Percentiles rank a stretch among this genome's conserved stretches.
These are phyloP conservation scores for Pezicula radicicola DNA, from an alignment of 2,329 filamentous ascomycete species.

Conservation along the genomic window DNA sequence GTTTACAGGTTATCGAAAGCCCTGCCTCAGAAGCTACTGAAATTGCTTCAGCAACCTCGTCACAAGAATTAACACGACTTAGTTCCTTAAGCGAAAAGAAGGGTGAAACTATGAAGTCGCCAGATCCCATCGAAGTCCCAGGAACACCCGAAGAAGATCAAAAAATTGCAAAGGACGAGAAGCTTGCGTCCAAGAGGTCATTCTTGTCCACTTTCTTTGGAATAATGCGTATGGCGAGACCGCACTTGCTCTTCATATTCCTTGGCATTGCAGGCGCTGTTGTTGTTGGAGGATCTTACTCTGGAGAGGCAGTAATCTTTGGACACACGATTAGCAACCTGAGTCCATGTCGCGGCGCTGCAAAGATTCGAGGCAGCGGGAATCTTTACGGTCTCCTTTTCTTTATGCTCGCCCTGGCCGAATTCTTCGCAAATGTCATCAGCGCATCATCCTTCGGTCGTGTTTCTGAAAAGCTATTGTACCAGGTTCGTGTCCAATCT, in stretches of 20 bases:
- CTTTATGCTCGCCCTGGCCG: constrained; percentile 51
- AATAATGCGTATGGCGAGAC: background rate
- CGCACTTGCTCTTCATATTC: constrained; percentile 16
- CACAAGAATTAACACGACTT: background rate
- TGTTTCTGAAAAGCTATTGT: constrained; percentile 62
- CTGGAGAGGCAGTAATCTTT: constrained; percentile 53
- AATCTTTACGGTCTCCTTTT: constrained; percentile 36
- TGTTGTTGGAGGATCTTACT: constrained; percentile 53
- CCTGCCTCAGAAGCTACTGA: background rate
- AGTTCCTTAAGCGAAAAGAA: too few relatives aligned
- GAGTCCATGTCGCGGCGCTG: constrained; percentile 39
- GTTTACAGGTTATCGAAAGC: background rate
- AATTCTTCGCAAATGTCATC: constrained; percentile 59
- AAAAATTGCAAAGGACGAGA: too few relatives aligned
- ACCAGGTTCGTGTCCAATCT: constrained; percentile 58
- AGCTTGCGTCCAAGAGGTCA: background rate
- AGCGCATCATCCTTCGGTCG: constrained; percentile 52
- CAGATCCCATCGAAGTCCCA: too few relatives aligned
- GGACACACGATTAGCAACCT: constrained; percentile 47
- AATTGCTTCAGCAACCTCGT: background rate
- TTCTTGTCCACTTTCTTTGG: background rate
- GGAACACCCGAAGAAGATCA: too few relatives aligned
- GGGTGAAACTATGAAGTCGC: too few relatives aligned
- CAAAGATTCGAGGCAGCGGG: constrained; percentile 22
- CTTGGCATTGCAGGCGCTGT: constrained; percentile 41